These are phyloP conservation scores for Trapa bicornis DNA, from an alignment of 345 rosid species.

Conservation along the genomic window DNA sequence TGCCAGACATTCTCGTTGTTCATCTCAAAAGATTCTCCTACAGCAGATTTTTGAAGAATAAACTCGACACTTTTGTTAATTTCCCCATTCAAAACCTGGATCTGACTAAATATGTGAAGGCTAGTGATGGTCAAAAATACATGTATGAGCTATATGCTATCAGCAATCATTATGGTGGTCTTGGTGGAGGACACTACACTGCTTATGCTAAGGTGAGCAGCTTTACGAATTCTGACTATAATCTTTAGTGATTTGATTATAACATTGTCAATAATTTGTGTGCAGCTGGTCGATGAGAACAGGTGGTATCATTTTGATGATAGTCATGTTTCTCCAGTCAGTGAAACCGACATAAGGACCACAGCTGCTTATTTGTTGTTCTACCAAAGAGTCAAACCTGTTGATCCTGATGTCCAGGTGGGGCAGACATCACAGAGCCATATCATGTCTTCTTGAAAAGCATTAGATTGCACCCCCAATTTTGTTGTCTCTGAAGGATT, in stretches of 20 bases:
- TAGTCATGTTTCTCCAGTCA: slow-evolving; percentile 46
- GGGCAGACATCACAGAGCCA: slow-evolving; percentile 23
- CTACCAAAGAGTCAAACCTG: slow-evolving; percentile 49
- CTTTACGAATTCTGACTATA: neutral
- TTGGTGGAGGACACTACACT: slow-evolving; percentile 93
- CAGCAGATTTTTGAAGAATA: slow-evolving; percentile 66
- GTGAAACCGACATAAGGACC: slow-evolving; percentile 64
- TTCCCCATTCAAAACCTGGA: slow-evolving; percentile 74
- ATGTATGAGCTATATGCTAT: slow-evolving; percentile 69
- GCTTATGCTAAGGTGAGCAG: slow-evolving; percentile 72
- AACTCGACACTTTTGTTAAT: slow-evolving; percentile 67
- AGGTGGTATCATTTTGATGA: slow-evolving; percentile 93
- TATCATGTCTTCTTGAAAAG: slow-evolving; percentile 14
- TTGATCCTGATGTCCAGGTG: slow-evolving; percentile 12
- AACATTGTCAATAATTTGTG: neutral
- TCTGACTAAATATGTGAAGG: slow-evolving; percentile 59
- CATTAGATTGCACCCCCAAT: neutral
- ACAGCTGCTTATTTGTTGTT: slow-evolving; percentile 78
- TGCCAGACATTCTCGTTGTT: slow-evolving; percentile 84
- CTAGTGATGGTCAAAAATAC: slow-evolving; percentile 43
- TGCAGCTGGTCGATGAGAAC: slow-evolving; percentile 79
- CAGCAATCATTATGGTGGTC: slow-evolving; percentile 90
- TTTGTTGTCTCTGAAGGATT: neutral
- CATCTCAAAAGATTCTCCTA: slow-evolving; percentile 86
- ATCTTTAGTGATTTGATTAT: neutral